A percentile compares a stretch with the other conserved stretches of the same genome.
Conservation (phyloP, 805 yeast genomes). For the Yueomyces sinensis region DNA sequence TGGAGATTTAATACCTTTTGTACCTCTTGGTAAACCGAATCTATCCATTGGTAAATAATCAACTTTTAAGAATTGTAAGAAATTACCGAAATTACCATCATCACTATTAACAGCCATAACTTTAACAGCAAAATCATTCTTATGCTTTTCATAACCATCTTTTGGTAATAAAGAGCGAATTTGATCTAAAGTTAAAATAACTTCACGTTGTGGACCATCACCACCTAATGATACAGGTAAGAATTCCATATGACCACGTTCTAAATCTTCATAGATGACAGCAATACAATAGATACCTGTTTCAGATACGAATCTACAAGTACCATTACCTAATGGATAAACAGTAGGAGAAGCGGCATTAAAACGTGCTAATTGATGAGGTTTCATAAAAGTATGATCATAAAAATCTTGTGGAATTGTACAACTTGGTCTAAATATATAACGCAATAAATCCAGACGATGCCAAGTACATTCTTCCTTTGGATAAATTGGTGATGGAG, state of each 20-base stretch:
- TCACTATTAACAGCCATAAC: conserved; percentile 47
- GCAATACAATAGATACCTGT: conserved; percentile 71
- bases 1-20: conserved; percentile 19
- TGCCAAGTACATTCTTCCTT: conserved; percentile 81
- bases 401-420: conserved; percentile 49
- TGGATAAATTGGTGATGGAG: conserved; percentile 36
- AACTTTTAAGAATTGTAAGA: conserved; percentile 20
- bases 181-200: conserved; percentile 36
- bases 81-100: conserved; percentile 38
- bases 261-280: conserved; percentile 39
- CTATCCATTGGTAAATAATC: conserved; percentile 14
- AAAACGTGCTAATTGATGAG: conserved; percentile 21
- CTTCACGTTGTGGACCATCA: conserved; percentile 41
- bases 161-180: conserved; percentile 26
- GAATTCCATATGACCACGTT: conserved; percentile 45
- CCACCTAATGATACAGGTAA: conserved; percentile 46
- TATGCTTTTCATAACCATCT: conserved; percentile 18
- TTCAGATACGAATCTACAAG: conserved; percentile 34
- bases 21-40: conserved; percentile 14
- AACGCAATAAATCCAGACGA: conserved; percentile 64
- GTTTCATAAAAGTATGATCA: conserved; percentile 30
- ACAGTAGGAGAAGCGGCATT: conserved; percentile 28
- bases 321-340: conserved; percentile 33
- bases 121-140: conserved; percentile 29
- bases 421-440: conserved; percentile 71